Evolutionary conservation across 306 rosid species (phyloP), one percentile per base, ranked within the genome.

Genomic region (Rosa persica): DNA sequence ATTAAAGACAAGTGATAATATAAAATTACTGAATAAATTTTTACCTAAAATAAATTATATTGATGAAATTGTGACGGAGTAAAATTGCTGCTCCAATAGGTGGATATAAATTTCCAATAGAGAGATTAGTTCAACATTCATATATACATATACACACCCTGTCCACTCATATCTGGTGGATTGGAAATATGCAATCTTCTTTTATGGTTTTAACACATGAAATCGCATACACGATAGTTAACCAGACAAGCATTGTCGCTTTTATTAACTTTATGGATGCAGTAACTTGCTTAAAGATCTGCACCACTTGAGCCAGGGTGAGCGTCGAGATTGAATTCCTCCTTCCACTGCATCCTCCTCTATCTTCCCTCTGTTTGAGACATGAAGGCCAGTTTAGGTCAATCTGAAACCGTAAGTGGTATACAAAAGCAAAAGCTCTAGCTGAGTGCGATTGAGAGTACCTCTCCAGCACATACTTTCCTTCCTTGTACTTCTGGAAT

Each of bases 391-490:
- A 55, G 40, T 58, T 57, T 34, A 54, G 60, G 49, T 79, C 79
- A 51, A 25, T 42, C 11, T 36, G 39, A 30, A 46, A 51, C 22
- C 1, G 23, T 15, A 48, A 48, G 54, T 15, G 54, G 54, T 6
- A 19, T 51, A 76, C 42, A 23, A 43, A 5, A 54, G 64, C 74
- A 78, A 47, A 70, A 73, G 43, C 47, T 48, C 54, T 79, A 79
- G 65, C 34, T 34, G 5, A 12, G 58, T 20, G 43, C 19, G 11
- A 13, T 43, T 22, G 44, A 42, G 30, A 34, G 27, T 76, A 85
- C 97, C 91, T 88, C 85, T 90, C 94, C 5, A 92, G 96, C 75
- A 93, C 91, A 86, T 87, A 91, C 78, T 90, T 90, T 78, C 96
- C 96, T 81, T 91, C 97, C 89, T 88, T 90, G 90, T 87, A 90